A percentile compares a stretch with the other conserved stretches of the same genome.
phyloP scores from a whole-genome alignment of 2,329 filamentous ascomycete genomes.

The Penicillium aurantiogriseum region DNA sequence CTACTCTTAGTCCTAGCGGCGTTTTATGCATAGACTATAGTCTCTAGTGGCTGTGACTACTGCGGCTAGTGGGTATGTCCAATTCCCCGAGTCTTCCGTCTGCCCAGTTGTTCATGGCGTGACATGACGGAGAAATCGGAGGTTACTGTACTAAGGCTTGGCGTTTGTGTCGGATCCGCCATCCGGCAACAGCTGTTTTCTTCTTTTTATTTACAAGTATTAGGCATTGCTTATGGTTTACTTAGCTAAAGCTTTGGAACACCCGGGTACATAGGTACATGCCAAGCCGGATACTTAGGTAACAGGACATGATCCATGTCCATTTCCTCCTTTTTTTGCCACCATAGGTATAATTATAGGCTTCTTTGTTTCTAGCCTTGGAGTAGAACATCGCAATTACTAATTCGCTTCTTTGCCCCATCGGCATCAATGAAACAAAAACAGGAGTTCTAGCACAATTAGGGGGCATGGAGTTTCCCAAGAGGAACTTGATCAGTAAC shows the following conservation, averaged over 20 bases:
- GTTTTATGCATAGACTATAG: background rate
- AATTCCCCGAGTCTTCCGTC: background rate
- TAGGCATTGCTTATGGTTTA: background rate
- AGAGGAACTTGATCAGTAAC: background rate
- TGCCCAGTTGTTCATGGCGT: background rate
- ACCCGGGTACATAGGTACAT: background rate
- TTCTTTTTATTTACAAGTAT: background rate
- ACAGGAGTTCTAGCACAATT: background rate
- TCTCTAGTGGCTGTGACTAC: background rate
- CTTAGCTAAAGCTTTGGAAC: background rate
- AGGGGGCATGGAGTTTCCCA: background rate
- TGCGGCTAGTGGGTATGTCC: background rate
- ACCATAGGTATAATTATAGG: background rate
- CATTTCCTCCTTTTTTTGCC: background rate
- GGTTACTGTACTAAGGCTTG: background rate
- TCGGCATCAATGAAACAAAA: background rate
- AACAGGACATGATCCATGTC: background rate
- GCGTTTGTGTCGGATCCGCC: background rate
- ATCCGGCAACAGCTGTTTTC: background rate
- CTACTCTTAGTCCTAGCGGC: background rate
- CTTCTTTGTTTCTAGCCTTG: background rate
- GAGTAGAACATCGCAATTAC: background rate
- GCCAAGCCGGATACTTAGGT: too few relatives aligned
- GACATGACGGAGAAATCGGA: background rate
- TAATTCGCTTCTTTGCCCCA: background rate